Evolutionary conservation across 305 asterid genomes (phyloP).

Genomic region (Rubia tinctorum): DNA sequence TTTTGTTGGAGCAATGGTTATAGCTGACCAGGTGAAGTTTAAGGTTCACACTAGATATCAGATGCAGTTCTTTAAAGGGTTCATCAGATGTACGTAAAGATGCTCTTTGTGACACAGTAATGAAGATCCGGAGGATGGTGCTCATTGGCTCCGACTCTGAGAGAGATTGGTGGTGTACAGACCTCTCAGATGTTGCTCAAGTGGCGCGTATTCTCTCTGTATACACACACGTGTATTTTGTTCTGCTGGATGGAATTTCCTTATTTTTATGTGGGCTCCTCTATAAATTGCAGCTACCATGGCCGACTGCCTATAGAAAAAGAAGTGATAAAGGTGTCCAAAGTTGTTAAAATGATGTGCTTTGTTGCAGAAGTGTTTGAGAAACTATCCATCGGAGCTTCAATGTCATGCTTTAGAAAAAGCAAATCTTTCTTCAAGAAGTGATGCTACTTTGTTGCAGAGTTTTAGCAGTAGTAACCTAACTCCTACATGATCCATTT

Average conservation of each 20-base stretch:
- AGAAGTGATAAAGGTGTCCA: conserved; percentile 96
- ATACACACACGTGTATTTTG: too few relatives aligned
- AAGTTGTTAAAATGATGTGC: conserved; percentile 69
- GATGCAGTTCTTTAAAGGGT: too few relatives aligned
- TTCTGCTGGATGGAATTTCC: neutral
- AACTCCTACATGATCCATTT: conserved; percentile 31
- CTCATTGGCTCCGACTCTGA: too few relatives aligned
- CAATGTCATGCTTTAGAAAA: conserved; percentile 47
- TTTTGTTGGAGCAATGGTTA: too few relatives aligned
- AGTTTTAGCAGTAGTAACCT: conserved; percentile 24
- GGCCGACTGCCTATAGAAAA: conserved; percentile 91
- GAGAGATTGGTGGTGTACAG: too few relatives aligned
- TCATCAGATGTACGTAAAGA: too few relatives aligned
- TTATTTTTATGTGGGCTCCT: conserved; percentile 16
- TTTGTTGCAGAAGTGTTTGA: conserved; percentile 46
- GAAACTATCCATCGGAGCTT: conserved; percentile 47
- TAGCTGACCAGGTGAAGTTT: too few relatives aligned
- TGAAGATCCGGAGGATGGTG: too few relatives aligned
- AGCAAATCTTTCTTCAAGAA: conserved; percentile 26
- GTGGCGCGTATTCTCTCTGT: too few relatives aligned
- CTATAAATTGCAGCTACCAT: conserved; percentile 57
- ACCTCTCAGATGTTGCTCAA: too few relatives aligned
- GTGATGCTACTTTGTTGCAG: conserved; percentile 21
- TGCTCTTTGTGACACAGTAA: too few relatives aligned
- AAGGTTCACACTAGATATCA: too few relatives aligned